phyloP scores from a whole-genome alignment of 169 alveolate species.

The Eimeria falciformis region DNA sequence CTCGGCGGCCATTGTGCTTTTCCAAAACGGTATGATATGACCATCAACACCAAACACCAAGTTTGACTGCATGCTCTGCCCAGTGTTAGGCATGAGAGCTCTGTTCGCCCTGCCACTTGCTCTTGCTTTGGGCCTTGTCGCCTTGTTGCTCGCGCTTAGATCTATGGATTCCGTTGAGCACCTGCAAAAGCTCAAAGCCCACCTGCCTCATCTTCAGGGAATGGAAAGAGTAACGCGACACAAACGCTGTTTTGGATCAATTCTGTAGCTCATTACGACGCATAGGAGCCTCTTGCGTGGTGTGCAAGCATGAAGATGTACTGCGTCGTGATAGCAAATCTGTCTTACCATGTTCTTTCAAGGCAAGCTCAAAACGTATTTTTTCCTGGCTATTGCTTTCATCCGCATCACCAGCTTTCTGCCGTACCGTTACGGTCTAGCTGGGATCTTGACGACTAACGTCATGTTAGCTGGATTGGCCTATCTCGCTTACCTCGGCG shows the following conservation, averaged over 20 bases:
- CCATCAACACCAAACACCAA: neutral
- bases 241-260: no score
- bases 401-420: neutral
- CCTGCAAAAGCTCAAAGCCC: conserved; percentile 21
- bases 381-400: neutral
- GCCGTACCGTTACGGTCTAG: conserved; percentile 64
- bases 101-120: conserved; percentile 55
- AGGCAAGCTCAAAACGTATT: neutral
- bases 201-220: conserved; percentile 60
- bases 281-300: conserved; percentile 63
- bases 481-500: conserved; percentile 37
- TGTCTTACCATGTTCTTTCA: conserved; percentile 55
- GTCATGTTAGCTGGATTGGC: conserved; percentile 46
- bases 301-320: conserved; percentile 51
- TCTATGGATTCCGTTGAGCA: conserved; percentile 60
- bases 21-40: conserved; percentile 49
- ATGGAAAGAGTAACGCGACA: conserved; percentile 46
- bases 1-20: conserved; percentile 50
- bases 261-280: neutral
- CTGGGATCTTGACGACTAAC: conserved; percentile 48
- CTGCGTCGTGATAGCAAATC: conserved; percentile 46
- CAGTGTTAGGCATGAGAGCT: conserved; percentile 59
- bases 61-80: neutral
- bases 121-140: conserved; percentile 48
- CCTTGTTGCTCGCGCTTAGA: conserved; percentile 42